These are phyloP conservation scores for Cyberlindnera subsufficiens DNA, from an alignment of 805 yeast genomes.

Conservation along the genomic window DNA sequence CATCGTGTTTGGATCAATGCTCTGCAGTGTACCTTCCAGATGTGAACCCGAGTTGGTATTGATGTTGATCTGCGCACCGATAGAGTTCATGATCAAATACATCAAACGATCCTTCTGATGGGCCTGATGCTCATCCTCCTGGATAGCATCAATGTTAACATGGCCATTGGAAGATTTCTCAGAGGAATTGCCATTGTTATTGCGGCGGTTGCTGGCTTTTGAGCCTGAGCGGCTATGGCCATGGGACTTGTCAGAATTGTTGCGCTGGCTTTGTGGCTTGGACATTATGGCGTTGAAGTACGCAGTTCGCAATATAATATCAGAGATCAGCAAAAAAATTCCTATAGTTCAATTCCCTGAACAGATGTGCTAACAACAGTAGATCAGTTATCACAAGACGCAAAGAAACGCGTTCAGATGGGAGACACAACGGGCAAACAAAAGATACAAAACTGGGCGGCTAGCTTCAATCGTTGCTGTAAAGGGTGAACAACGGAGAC, in stretches of 20 bases:
- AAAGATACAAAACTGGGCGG: too few species aligned
- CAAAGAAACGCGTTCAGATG: neutral
- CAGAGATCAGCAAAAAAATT: too few species aligned
- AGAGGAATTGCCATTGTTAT: conserved; percentile 5
- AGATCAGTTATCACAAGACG: too few species aligned
- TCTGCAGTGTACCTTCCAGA: conserved; percentile 52
- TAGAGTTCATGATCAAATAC: conserved; percentile 48
- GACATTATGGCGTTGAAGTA: conserved; percentile 4
- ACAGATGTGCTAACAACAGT: too few species aligned
- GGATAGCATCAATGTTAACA: conserved; percentile 3
- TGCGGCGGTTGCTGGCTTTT: conserved; percentile 10
- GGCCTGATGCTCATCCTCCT: conserved; percentile 23
- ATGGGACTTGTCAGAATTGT: conserved; percentile 4
- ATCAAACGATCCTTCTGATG: conserved; percentile 45
- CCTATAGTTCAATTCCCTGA: too few species aligned
- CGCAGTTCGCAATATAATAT: too few species aligned
- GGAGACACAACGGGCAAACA: neutral
- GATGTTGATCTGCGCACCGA: conserved; percentile 53
- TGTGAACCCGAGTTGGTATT: conserved; percentile 58
- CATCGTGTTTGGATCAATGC: conserved; percentile 44
- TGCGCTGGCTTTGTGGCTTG: conserved; percentile 9
- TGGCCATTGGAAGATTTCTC: conserved; percentile 1
- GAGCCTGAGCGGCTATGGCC: conserved; percentile 15
- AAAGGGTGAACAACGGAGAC: too few species aligned
- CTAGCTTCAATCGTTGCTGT: too few species aligned